A percentile compares a stretch with the other conserved stretches of the same genome.
Evolutionary conservation across 345 rosid species (phyloP).

Genomic region (Aquilaria malaccensis): DNA sequence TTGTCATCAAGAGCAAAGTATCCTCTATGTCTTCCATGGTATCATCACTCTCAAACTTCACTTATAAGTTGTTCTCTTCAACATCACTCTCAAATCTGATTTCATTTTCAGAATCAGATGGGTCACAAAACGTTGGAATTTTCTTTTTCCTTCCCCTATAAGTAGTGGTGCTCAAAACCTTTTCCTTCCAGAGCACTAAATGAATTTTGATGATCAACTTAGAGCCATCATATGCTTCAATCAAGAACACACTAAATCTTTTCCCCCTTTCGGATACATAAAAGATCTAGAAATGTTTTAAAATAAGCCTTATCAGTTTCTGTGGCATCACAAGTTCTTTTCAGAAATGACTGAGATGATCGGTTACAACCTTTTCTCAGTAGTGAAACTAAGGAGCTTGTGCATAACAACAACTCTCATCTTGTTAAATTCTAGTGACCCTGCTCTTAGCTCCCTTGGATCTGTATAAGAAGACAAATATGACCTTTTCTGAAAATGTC

Average conservation of each 20-base stretch:
- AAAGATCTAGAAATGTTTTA: constrained; percentile 85
- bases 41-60: constrained; percentile 27
- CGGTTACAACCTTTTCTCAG: constrained; percentile 86
- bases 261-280: constrained; percentile 93
- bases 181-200: constrained; percentile 71
- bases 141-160: constrained; percentile 58
- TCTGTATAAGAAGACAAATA: constrained; percentile 85
- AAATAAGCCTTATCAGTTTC: constrained; percentile 83
- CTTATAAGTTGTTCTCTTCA: constrained; percentile 26
- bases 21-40: constrained; percentile 25
- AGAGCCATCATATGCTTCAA: constrained; percentile 61
- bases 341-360: constrained; percentile 84
- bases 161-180: constrained; percentile 41
- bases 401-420: constrained; percentile 87
- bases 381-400: constrained; percentile 79
- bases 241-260: constrained; percentile 80
- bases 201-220: constrained; percentile 61
- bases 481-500: constrained; percentile 71
- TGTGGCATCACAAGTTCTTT: constrained; percentile 81
- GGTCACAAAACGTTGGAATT: constrained; percentile 41
- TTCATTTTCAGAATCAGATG: constrained; percentile 42
- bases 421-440: constrained; percentile 83
- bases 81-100: constrained; percentile 23
- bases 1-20: constrained; percentile 10
- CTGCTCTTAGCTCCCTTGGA: constrained; percentile 58